Percentiles rank a stretch among this genome's conserved stretches.
phyloP scores from a whole-genome alignment of 2,329 filamentous ascomycete genomes.

The Colletotrichum sp. region DNA sequence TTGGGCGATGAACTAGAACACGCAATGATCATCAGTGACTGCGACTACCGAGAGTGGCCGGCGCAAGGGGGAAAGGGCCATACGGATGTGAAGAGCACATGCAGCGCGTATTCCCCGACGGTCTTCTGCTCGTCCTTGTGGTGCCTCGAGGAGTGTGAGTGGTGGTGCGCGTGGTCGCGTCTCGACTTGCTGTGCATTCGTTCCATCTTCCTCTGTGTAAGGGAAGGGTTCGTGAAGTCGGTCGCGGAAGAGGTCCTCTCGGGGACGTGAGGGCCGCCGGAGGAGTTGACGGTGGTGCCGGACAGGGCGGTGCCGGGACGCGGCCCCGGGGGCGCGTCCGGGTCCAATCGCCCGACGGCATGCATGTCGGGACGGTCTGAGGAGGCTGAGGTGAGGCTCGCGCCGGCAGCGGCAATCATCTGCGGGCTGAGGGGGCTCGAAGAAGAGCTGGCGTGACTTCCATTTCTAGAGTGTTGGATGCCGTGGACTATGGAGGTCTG shows the following conservation, averaged over 20 bases:
- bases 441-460: conserved; percentile 80
- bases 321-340: conserved; percentile 41
- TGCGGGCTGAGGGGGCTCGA: conserved; percentile 89
- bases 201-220: conserved; percentile 59
- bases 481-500: conserved; percentile 98
- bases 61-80: conserved; percentile 35
- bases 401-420: conserved; percentile 75
- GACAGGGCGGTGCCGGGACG: conserved; percentile 56
- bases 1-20: conserved; percentile 80
- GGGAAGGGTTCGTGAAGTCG: conserved; percentile 48
- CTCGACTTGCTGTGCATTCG: conserved; percentile 71
- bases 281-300: conserved; percentile 40
- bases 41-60: neutral
- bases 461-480: conserved; percentile 89
- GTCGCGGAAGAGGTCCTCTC: conserved; percentile 53
- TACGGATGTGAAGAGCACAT: conserved; percentile 93
- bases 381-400: conserved; percentile 43
- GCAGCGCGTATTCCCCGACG: conserved; percentile 96
- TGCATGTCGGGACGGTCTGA: conserved; percentile 59
- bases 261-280: conserved; percentile 31
- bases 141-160: conserved; percentile 75
- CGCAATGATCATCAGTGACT: conserved; percentile 32
- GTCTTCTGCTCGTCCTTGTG: conserved; percentile 81
- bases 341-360: conserved; percentile 50
- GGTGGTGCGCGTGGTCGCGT: conserved; percentile 76